A percentile compares a stretch with the other conserved stretches of the same genome.
These are phyloP conservation scores for Rhododendron kiyosumense DNA, from an alignment of 148 eudicot genomes.

Conservation along the genomic window DNA sequence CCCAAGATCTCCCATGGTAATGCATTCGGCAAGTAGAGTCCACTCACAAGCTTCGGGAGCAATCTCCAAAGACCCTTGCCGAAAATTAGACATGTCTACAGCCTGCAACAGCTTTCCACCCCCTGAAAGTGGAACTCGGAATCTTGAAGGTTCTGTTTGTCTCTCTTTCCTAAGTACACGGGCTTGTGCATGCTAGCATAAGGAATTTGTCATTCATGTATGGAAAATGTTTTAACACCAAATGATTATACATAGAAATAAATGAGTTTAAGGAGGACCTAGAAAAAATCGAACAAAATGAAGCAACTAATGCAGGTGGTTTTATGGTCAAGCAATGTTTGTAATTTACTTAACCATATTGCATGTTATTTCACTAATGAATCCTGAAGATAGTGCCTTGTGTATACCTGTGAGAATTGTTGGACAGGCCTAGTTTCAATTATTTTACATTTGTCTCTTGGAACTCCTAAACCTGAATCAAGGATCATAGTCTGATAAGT, in stretches of 20 bases:
- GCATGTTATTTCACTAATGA: background rate
- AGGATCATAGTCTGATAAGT: background rate
- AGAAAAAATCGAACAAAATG: background rate
- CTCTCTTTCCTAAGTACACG: background rate
- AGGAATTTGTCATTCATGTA: background rate
- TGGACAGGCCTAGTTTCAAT: background rate
- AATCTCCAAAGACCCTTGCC: constrained; percentile 26
- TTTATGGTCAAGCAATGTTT: background rate
- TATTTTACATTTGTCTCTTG: background rate
- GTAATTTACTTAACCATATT: background rate
- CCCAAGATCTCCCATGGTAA: constrained; percentile 55
- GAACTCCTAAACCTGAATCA: background rate
- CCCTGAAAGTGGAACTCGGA: constrained; percentile 12
- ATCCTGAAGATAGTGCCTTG: background rate
- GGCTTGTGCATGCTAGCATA: background rate
- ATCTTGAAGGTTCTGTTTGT: constrained; percentile 51
- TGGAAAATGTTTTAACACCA: background rate
- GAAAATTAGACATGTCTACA: constrained; percentile 49
- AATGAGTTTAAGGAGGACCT: background rate
- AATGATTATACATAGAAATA: background rate
- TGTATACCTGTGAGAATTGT: background rate
- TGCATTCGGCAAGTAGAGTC: constrained; percentile 46
- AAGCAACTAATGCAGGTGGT: background rate
- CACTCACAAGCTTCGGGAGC: constrained; percentile 27
- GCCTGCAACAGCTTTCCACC: constrained; percentile 22